Conservation (phyloP, 352 stramenopile species). For the Pelagophyceae sp. region DNA sequence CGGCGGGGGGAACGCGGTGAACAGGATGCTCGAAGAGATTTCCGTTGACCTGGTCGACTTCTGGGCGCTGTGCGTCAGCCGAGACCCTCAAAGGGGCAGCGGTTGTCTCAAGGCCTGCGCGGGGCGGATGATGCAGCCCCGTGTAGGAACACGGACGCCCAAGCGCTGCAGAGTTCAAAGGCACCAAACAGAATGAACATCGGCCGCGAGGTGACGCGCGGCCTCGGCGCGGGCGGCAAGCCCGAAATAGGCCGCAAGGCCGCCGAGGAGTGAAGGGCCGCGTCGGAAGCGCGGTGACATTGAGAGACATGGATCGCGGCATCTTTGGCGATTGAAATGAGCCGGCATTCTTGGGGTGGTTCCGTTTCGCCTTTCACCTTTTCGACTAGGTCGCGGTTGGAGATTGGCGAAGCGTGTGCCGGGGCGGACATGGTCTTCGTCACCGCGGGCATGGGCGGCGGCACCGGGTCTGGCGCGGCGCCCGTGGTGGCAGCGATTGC, state of each 20-base stretch:
- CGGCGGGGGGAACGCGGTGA: slow-evolving; percentile 27
- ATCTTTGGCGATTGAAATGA: no score
- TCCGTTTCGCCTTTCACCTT: no score
- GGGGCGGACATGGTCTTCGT: slow-evolving; percentile 49
- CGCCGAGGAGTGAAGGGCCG: no score
- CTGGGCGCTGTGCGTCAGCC: slow-evolving; percentile 62
- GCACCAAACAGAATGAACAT: slow-evolving; percentile 54
- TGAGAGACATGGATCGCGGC: no score
- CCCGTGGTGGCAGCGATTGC: slow-evolving; percentile 83
- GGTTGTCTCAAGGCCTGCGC: no score
- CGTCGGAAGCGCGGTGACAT: no score
- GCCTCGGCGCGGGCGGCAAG: slow-evolving; percentile 46
- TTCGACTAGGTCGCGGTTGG: slow-evolving; percentile 41
- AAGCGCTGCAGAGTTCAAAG: slow-evolving; percentile 45
- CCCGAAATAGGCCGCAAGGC: slow-evolving; percentile 41
- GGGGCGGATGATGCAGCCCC: no score
- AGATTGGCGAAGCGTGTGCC: slow-evolving; percentile 42
- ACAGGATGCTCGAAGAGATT: slow-evolving; percentile 30
- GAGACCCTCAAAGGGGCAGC: slow-evolving; percentile 35
- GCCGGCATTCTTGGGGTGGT: no score
- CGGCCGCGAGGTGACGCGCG: slow-evolving; percentile 50
- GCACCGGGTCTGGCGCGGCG: slow-evolving; percentile 55
- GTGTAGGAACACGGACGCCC: slow-evolving; percentile 90
- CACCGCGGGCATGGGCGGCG: slow-evolving; percentile 50
- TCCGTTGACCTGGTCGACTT: slow-evolving; percentile 58